Evolutionary conservation across 345 rosid genomes (phyloP), one percentile per base, ranked within the genome.

Genomic region (Sonneratia caseolaris): DNA sequence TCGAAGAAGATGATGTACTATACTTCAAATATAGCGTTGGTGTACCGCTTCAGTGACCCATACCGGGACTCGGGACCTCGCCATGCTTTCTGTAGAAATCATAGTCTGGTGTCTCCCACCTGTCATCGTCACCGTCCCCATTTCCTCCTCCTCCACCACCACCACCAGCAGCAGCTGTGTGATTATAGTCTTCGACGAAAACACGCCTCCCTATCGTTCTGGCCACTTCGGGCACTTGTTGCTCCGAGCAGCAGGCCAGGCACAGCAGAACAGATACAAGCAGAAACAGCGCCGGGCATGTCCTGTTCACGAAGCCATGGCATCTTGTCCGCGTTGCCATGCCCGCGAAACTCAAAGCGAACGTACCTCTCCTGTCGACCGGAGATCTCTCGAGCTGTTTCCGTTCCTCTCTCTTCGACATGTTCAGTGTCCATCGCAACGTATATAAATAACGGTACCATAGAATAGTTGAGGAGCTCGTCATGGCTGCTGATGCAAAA

Each of bases 61-160:
- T 70, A 37, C 87, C 96, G 7, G 96, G 96, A 65, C 96, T 90
- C 74, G 96, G 96, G 38, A 90, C 96, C 70, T 88, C 96, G 40
- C 96, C 93, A 79, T 88, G 90, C 74, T 87, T 90, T 84, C 86
- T 79, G 70, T 90, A 88, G 68, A 84, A 85, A 71, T 84, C 86
- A 73, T 86, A 85, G 75, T 87, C 83, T 36, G 51, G 51, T 43
- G 24, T 37, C 35, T 48, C 49, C 21, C 64, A 70, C 22, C 66
- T 38, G 22, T 49, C 70, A 18, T 18, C 71, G n/a, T 68, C 71
- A n/a, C 15, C 51, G 15, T 22, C 27, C 53, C 57, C 71, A 32
- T 3, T 7, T 27, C 38, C 57, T 7, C 51, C 4, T 53, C 43
- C 68, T 15, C 47, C 68, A 24, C 15, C 71, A 45, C 57, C 15